Base-by-base conservation (phyloP, 192 early-diverging fungal species). In the Tieghemiomyces parasiticus region DNA sequence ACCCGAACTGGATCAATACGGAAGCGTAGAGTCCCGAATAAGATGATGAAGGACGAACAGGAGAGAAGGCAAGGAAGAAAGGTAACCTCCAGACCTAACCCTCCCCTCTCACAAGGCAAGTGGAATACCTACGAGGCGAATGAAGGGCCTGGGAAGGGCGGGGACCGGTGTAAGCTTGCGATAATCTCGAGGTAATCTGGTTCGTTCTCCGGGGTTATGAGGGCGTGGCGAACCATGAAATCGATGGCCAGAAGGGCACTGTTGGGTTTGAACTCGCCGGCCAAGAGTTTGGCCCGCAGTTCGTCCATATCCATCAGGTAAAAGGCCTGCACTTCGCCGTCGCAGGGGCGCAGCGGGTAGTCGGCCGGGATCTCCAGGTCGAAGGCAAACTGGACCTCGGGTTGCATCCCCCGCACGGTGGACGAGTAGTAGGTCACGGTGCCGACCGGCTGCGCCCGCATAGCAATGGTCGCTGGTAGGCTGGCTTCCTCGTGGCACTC, bases 401-500 rank as follows among this genome's bases (percentile, higher is more conserved):
- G 92, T 60, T 83, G 78, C 38, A 85, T 69, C 32, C 87, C 85
- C 64, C 69, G 69, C 58, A 65, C 68, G 25, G 79, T 80, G 9
- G 72, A 63, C 2, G 76, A 75, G 32, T 77, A 88, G 65, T 90
- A 93, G 28, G 84, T 74, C 25, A 96, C 75, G 0, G 74, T 80
- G 2, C 89, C 85, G 0, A 74, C 78, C 14, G 71, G 63, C 6
- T 62, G 31, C 0, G 81, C 76, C n/a, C 67, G 71, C 20, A 67
- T 20, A 6, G 88, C 79, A 30, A 91, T 53, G 2, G 74, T 51
- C 0, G 29, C 32, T 0, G 80, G 73, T 48, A 97, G 74, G 14
- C 79, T 79, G 8, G 85, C 93, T 63, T 99, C 95, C 69, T 99
- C 95, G 45, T 75, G 73, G 63, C 86, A 91, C 63, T 99, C 95